Conservation (phyloP, 768 basidiomycete species). For the Chalciporus piperatus region DNA sequence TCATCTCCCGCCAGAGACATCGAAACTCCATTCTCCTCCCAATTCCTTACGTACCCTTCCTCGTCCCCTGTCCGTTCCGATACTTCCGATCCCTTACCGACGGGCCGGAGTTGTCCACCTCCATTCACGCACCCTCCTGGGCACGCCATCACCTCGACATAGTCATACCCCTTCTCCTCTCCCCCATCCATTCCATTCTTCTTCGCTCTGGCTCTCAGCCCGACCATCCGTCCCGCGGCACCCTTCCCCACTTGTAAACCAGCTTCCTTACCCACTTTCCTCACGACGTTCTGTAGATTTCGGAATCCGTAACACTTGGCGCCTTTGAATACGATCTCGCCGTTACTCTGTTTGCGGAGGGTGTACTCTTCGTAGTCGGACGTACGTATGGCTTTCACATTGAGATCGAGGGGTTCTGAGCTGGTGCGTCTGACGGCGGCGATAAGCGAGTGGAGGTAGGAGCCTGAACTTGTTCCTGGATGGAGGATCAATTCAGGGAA, state of each 20-base stretch:
- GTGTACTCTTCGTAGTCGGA: constrained; percentile 78
- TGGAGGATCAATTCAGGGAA: constrained; percentile 78
- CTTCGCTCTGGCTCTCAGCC: constrained; percentile 27
- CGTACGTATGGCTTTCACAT: constrained; percentile 60
- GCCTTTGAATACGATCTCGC: constrained; percentile 79
- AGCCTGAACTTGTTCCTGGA: constrained; percentile 86
- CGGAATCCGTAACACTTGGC: constrained; percentile 97
- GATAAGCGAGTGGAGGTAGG: constrained; percentile 84
- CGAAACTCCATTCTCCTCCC: constrained; percentile 53
- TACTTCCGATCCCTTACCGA: constrained; percentile 15
- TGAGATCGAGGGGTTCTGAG: constrained; percentile 45
- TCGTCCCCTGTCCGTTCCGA: constrained; percentile 41
- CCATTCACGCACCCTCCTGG: constrained; percentile 97
- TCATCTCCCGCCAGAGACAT: constrained; percentile 19
- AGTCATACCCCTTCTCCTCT: constrained; percentile 66
- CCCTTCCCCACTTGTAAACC: constrained; percentile 72
- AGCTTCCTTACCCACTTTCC: constrained; percentile 85
- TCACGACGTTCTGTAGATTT: constrained; percentile 94
- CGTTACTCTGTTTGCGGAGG: constrained; percentile 42
- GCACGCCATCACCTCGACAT: constrained; percentile 98
- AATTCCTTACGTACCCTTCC: constrained; percentile 66
- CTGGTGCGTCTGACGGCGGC: constrained; percentile 45
- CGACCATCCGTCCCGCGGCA: constrained; percentile 50
- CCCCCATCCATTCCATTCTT: constrained; percentile 32
- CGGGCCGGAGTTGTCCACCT: constrained; percentile 68